Conservation (phyloP, 441 rosid species). For the Flueggea neowawraea region DNA sequence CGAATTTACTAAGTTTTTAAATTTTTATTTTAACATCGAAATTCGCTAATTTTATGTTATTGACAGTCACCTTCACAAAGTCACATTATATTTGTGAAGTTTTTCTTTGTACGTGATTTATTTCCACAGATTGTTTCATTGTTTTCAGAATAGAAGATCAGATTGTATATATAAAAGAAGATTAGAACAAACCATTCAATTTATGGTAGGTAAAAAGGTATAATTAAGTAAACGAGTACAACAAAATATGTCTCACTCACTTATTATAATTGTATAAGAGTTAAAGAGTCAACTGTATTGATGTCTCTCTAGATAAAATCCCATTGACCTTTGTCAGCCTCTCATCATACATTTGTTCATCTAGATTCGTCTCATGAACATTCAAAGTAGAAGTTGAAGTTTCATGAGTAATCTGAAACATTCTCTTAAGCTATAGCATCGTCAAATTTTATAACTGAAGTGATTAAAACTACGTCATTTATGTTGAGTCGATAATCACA, state of each 20-base stretch:
- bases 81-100: too few relatives aligned
- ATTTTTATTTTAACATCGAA: too few relatives aligned
- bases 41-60: too few relatives aligned
- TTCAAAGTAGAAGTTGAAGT: slow-evolving; percentile 36
- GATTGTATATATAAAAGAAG: slow-evolving; percentile 38
- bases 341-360: slow-evolving; percentile 66
- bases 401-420: slow-evolving; percentile 77
- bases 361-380: too few relatives aligned
- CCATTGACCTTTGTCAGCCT: slow-evolving; percentile 79
- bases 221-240: neutral
- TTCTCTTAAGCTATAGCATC: slow-evolving; percentile 48
- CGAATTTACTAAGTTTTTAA: too few relatives aligned
- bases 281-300: slow-evolving; percentile 87
- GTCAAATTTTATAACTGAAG: too few relatives aligned
- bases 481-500: too few relatives aligned
- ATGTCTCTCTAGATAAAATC: slow-evolving; percentile 91
- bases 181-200: neutral
- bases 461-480: too few relatives aligned
- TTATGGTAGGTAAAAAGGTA: neutral
- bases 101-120: too few relatives aligned
- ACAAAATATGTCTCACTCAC: slow-evolving; percentile 31
- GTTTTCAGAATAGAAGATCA: slow-evolving; percentile 86
- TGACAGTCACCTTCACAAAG: too few relatives aligned
- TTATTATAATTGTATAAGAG: slow-evolving; percentile 92
- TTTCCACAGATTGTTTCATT: slow-evolving; percentile 94